phyloP scores from a whole-genome alignment of 345 rosid genomes.

The Camelina hispida region DNA sequence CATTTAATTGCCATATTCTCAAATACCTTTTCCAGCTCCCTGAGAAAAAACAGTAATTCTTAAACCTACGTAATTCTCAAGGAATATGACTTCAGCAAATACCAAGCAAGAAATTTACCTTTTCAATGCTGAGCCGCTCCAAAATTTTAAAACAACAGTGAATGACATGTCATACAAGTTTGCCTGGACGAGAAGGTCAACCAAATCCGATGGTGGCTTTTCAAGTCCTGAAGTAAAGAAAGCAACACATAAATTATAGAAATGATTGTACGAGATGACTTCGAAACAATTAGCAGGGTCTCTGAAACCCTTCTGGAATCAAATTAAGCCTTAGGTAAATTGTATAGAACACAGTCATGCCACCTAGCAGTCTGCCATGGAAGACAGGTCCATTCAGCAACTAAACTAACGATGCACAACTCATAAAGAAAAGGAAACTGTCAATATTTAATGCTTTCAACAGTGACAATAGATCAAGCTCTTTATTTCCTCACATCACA shows the following conservation, averaged over 20 bases:
- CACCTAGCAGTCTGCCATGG: constrained; percentile 25
- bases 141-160: constrained; percentile 76
- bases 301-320: constrained; percentile 18
- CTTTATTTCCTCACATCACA: constrained; percentile 16
- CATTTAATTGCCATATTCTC: constrained; percentile 79
- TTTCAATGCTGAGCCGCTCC: constrained; percentile 74
- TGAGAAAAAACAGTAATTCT: constrained; percentile 41
- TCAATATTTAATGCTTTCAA: constrained; percentile 22
- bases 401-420: constrained; percentile 26
- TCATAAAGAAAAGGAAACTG: constrained; percentile 11
- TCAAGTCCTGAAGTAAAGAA: constrained; percentile 52
- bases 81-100: constrained; percentile 9
- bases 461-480: constrained; percentile 12
- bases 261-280: constrained; percentile 14
- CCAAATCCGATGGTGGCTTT: constrained; percentile 69
- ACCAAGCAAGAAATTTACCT: constrained; percentile 54
- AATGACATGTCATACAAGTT: constrained; percentile 88
- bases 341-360: constrained; percentile 21
- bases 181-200: constrained; percentile 73
- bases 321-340: constrained; percentile 24
- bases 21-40: constrained; percentile 89
- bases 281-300: constrained; percentile 14
- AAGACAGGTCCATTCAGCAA: constrained; percentile 2
- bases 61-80: constrained; percentile 25
- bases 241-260: constrained; percentile 27